Evolutionary conservation across 2,329 filamentous ascomycete species (phyloP), one percentile per base, ranked within the genome.

Genomic region (Sporothrix luriei): DNA sequence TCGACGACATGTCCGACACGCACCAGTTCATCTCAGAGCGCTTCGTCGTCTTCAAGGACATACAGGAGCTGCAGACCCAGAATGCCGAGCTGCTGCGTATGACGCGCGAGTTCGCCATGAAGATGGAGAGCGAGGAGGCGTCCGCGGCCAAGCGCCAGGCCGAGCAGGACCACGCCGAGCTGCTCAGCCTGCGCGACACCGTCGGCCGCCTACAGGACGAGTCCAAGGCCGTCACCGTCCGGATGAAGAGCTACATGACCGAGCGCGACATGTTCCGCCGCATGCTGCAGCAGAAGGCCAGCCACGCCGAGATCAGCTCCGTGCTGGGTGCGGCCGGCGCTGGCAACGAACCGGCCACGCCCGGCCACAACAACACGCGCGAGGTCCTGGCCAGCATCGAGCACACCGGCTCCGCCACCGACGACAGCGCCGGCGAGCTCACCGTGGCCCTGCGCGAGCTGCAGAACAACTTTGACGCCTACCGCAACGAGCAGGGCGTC

Each of bases 221-320:
- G 77, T 88, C 97, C 67, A 88, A 90, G 74, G 91, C 91, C 14
- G 90, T 97, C 73, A 88, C 91, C 55, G 88, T 91, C 40, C 92
- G 94, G 70, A 91, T 93, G 73, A 92, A 97, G 82, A 97, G 92
- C 78, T 97, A 97, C 78, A 93, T 95, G 77, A 92, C 93, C 75
- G 95, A 99, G 81, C 90, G 95, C 72, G 94, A 99, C 77, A 97
- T 97, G 88, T 98, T 97, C 89, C 90, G 94, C 26, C 93, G 94
- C 67, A 94, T 98, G 83, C 86, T 97, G 40, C 91, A 94, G 74
- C 91, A 95, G 72, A 79, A 89, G 80, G 78, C 84, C 76, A 76
- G 85, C 76, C 77, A 86, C 77, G 84, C 82, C 14, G 90, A 93
- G 71, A 82, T 90, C 54, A 85, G 86, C 19, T 89, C 89, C 1